Conservation (phyloP, 2,329 filamentous ascomycete genomes). For the Colletotrichum gloeosporioides region DNA sequence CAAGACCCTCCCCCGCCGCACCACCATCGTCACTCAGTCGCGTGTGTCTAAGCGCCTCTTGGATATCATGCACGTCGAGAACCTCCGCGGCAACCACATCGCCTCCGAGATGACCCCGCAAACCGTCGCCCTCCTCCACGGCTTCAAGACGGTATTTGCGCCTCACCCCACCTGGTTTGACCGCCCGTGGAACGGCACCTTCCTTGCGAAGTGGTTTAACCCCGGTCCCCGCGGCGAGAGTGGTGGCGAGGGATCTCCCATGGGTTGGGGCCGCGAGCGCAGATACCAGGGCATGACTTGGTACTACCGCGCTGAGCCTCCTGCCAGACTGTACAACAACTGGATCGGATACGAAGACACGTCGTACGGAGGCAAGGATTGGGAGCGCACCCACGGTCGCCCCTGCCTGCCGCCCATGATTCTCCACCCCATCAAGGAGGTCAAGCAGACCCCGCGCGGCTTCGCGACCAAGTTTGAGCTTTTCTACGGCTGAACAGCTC, state of each 20-base stretch:
- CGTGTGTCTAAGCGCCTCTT: constrained; percentile 75
- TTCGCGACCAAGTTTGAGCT: constrained; percentile 43
- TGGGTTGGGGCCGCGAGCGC: constrained; percentile 64
- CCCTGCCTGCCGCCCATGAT: constrained; percentile 64
- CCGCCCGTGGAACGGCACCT: constrained; percentile 67
- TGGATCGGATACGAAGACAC: constrained; percentile 67
- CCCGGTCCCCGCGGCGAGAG: constrained; percentile 59
- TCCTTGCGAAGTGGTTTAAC: constrained; percentile 65
- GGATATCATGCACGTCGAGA: constrained; percentile 80
- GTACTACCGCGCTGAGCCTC: constrained; percentile 65
- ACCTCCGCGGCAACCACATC: constrained; percentile 74
- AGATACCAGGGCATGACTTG: constrained; percentile 64
- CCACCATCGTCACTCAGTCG: constrained; percentile 80
- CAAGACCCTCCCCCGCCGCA: constrained; percentile 69
- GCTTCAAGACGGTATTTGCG: constrained; percentile 78
- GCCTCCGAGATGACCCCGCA: constrained; percentile 83
- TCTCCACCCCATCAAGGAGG: constrained; percentile 65
- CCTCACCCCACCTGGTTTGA: constrained; percentile 84
- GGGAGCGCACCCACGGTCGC: constrained; percentile 62
- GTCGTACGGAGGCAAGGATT: constrained; percentile 57
- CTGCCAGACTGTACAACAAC: constrained; percentile 66
- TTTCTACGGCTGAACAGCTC: constrained; percentile 37
- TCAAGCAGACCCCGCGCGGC: constrained; percentile 53
- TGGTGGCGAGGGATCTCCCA: constrained; percentile 60
- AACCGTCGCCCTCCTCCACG: constrained; percentile 76